Percentiles rank a stretch among this genome's conserved stretches.
Evolutionary conservation across 176 grass and related monocot genomes (phyloP).

Genomic region (Oryza australiensis): DNA sequence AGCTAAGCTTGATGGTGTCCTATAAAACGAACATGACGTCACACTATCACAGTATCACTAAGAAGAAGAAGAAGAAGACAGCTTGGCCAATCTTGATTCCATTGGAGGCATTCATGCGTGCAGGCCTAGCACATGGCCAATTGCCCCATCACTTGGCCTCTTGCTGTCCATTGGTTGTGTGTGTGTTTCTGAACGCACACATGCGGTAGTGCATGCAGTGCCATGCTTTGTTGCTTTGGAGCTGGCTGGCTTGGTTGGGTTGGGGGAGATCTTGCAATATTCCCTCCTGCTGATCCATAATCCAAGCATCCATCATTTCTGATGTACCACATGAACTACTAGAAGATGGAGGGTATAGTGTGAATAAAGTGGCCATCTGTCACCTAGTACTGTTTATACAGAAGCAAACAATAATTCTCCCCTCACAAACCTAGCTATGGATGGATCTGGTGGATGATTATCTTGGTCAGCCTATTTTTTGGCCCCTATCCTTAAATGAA

Average conservation of each 20-base stretch:
- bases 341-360: background rate
- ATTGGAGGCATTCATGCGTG: background rate
- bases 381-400: background rate
- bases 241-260: background rate
- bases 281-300: background rate
- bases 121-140: conserved; percentile 24
- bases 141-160: conserved; percentile 22
- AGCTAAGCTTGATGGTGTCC: background rate
- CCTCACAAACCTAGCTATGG: background rate
- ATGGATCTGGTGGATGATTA: background rate
- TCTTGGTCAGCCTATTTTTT: background rate
- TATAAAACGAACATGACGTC: background rate
- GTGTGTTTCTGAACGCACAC: background rate
- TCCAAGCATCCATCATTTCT: background rate
- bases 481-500: background rate
- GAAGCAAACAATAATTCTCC: background rate
- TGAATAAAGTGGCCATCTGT: conserved; percentile 9
- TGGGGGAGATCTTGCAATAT: conserved; percentile 2
- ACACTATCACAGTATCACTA: background rate
- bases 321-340: background rate
- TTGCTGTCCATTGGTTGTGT: conserved; percentile 28
- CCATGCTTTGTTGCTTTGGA: background rate
- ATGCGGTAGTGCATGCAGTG: background rate
- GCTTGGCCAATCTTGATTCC: conserved; percentile 5
- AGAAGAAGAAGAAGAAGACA: background rate